Conservation (phyloP, 257 asterid species). For the Plantago major region DNA sequence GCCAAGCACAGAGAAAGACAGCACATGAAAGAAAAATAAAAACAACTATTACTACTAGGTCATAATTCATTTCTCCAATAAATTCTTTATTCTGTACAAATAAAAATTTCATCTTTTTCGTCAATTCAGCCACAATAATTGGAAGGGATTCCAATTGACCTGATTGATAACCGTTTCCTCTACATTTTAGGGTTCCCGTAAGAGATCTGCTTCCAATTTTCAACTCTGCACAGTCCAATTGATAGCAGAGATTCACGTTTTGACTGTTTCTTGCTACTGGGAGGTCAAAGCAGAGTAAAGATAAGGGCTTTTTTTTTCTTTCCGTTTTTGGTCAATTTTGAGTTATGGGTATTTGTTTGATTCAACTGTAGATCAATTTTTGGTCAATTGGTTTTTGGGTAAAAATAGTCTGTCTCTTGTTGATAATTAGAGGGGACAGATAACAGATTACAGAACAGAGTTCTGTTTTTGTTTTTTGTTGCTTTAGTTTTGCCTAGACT, state of each 20-base stretch:
- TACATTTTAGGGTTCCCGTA: constrained; percentile 10
- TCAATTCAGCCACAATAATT: no score
- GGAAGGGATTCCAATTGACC: no score
- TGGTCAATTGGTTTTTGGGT: constrained; percentile 28
- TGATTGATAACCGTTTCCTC: neutral
- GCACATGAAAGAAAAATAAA: neutral
- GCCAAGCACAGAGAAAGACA: constrained; percentile 31
- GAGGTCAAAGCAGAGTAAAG: constrained; percentile 12
- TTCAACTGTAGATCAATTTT: constrained; percentile 7
- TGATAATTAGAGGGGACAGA: constrained; percentile 24
- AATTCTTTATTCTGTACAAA: constrained; percentile 4
- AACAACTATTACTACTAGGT: neutral
- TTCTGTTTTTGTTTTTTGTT: constrained; percentile 27
- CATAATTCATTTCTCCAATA: constrained; percentile 7
- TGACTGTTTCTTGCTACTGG: neutral
- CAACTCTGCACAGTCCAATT: neutral
- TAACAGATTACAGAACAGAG: constrained; percentile 11
- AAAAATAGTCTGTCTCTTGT: neutral
- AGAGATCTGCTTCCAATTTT: constrained; percentile 42
- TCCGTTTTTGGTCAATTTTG: constrained; percentile 25
- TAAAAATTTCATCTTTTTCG: constrained; percentile 3
- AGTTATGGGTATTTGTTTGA: constrained; percentile 20
- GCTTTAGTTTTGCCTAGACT: constrained; percentile 17
- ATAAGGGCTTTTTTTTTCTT: constrained; percentile 4
- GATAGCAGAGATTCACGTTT: neutral